Evolutionary conservation across 208 protist genomes (phyloP).

Genomic region (Eutreptiella sp.): DNA sequence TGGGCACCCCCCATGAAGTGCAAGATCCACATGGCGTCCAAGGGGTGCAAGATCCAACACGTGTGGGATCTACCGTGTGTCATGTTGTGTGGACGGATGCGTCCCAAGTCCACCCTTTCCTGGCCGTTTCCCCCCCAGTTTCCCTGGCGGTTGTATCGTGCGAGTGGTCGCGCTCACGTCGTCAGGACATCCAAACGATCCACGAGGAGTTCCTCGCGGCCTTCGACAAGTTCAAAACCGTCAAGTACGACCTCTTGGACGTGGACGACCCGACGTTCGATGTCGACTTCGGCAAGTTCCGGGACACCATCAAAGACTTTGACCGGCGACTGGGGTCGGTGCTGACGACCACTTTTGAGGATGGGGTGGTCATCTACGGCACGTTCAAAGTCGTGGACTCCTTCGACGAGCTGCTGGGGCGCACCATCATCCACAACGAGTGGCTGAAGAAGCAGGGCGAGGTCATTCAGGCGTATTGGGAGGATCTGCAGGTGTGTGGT

Average conservation of each 20-base stretch:
- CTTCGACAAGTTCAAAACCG: conserved; percentile 23
- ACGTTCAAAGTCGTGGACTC: conserved; percentile 58
- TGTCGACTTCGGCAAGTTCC: conserved; percentile 49
- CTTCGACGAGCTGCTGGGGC: conserved; percentile 54
- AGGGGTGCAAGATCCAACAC: no score
- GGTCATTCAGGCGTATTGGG: conserved; percentile 40
- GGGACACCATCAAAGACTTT: conserved; percentile 40
- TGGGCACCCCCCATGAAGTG: no score
- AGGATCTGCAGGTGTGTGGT: conserved; percentile 49
- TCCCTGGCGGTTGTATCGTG: conserved; percentile 29
- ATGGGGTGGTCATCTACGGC: conserved; percentile 39
- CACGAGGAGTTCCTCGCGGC: conserved; percentile 15
- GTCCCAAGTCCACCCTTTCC: no score
- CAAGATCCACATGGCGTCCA: no score
- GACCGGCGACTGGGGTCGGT: conserved; percentile 50
- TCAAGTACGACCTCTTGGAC: conserved; percentile 47
- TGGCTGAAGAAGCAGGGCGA: conserved; percentile 40
- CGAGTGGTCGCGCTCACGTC: no score
- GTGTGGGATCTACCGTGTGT: no score
- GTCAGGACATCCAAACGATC: conserved; percentile 23
- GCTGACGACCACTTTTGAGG: conserved; percentile 48
- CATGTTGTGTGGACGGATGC: no score
- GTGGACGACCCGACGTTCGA: conserved; percentile 56
- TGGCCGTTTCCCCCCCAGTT: no score
- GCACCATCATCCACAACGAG: conserved; percentile 54